Evolutionary conservation across 2,329 filamentous ascomycete genomes (phyloP).

Genomic region (Hypoxylon sp.): DNA sequence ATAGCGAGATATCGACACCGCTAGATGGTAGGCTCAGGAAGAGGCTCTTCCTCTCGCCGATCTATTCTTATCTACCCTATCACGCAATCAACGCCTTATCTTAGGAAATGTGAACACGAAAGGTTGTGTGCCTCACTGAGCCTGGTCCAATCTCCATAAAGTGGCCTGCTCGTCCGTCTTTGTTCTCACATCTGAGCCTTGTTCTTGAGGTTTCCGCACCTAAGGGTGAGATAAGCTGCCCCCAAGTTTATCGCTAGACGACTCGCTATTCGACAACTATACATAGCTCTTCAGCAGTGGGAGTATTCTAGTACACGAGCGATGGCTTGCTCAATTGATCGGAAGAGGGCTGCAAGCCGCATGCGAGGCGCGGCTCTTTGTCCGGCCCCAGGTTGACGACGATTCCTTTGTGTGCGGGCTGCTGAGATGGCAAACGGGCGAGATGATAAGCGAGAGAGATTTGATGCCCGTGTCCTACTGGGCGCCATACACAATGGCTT

Average conservation of each 20-base stretch:
- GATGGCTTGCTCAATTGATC: constrained; percentile 43
- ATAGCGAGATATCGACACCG: constrained; percentile 32
- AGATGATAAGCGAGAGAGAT: constrained; percentile 32
- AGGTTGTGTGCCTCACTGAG: constrained; percentile 29
- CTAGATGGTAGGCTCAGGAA: constrained; percentile 39
- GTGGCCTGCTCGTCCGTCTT: constrained; percentile 25
- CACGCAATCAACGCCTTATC: constrained; percentile 46
- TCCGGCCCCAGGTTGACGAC: constrained; percentile 35
- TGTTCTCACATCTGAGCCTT: constrained; percentile 4
- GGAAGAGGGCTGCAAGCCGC: constrained; percentile 44
- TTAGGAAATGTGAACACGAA: constrained; percentile 38
- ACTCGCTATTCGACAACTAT: not conserved
- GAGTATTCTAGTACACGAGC: constrained; percentile 23
- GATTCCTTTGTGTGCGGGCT: constrained; percentile 45
- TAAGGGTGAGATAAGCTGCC: not conserved
- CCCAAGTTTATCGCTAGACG: not conserved
- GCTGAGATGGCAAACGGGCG: constrained; percentile 34
- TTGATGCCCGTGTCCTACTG: constrained; percentile 15
- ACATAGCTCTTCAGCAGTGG: constrained; percentile 10
- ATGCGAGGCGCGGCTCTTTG: constrained; percentile 45
- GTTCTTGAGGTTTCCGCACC: constrained; percentile 19
- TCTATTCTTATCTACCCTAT: constrained; percentile 45
- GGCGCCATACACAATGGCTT: constrained; percentile 37
- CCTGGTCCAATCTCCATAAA: constrained; percentile 35
- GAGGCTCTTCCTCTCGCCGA: constrained; percentile 39